Conservation (phyloP, 2,329 filamentous ascomycete species). For the Cadophora malorum region DNA sequence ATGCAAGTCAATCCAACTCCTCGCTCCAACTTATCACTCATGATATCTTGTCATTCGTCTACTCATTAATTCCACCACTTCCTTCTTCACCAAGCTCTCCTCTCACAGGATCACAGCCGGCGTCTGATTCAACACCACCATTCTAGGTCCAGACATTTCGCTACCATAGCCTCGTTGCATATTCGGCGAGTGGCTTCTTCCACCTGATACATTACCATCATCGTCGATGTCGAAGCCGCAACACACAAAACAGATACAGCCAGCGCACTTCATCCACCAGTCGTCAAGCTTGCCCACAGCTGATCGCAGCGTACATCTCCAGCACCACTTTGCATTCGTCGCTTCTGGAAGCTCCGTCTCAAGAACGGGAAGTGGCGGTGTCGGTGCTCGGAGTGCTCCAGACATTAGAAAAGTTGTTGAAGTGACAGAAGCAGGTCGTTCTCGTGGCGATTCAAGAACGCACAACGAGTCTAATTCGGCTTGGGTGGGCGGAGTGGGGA, state of each 20-base stretch:
- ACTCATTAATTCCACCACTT: background rate
- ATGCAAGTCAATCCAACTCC: background rate
- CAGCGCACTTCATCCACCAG: conserved; percentile 31
- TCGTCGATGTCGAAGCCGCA: conserved; percentile 41
- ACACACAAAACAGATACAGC: conserved; percentile 39
- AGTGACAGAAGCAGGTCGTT: conserved; percentile 23
- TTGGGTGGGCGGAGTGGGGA: background rate
- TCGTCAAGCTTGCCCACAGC: conserved; percentile 35
- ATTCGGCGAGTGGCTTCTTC: background rate
- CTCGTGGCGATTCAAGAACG: conserved; percentile 1
- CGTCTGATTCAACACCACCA: conserved; percentile 15
- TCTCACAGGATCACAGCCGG: background rate
- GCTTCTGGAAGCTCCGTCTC: background rate
- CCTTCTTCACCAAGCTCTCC: too few relatives aligned
- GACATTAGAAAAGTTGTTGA: conserved; percentile 36
- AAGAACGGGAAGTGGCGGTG: background rate
- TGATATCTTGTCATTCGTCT: background rate
- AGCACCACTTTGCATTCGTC: conserved; percentile 32
- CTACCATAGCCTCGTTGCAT: background rate
- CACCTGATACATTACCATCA: conserved; percentile 8
- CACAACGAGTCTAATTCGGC: conserved; percentile 11
- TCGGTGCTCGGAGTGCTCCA: conserved; percentile 20
- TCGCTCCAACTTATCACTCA: background rate
- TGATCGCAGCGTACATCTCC: conserved; percentile 39
- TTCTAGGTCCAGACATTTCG: conserved; percentile 11